A percentile compares a stretch with the other conserved stretches of the same genome.
Evolutionary conservation across 441 rosid genomes (phyloP).

Genomic region (Eutrema salsugineum): DNA sequence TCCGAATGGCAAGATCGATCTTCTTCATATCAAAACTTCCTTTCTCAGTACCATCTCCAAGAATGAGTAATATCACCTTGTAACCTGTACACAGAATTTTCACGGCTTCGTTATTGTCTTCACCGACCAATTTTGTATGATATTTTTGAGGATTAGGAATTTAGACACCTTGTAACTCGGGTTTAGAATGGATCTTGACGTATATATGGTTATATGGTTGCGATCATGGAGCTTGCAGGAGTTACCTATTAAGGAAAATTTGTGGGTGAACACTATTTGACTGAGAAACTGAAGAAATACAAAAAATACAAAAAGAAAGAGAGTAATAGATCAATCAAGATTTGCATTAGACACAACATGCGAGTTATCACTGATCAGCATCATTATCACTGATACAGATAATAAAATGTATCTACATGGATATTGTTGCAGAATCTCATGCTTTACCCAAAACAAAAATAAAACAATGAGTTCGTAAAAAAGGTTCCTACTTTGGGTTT

Average conservation of each 20-base stretch:
- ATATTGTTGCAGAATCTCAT: not conserved
- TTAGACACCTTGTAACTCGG: not conserved
- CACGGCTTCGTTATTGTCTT: not conserved
- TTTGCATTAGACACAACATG: not conserved
- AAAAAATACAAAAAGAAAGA: no score
- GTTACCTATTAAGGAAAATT: no score
- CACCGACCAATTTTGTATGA: not conserved
- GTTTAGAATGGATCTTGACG: no score
- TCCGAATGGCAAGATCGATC: slow-evolving; percentile 25
- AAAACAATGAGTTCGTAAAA: not conserved
- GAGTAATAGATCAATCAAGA: not conserved
- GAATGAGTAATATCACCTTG: not conserved
- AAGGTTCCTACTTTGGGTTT: slow-evolving; percentile 1
- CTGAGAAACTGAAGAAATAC: no score
- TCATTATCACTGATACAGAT: not conserved
- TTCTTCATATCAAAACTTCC: slow-evolving; percentile 21
- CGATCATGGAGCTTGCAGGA: no score
- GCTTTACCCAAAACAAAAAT: not conserved
- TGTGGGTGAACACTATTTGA: no score
- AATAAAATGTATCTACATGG: not conserved
- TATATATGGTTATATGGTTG: no score
- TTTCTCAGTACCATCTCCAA: slow-evolving; percentile 22
- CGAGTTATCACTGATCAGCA: not conserved
- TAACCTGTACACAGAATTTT: not conserved
- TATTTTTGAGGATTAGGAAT: not conserved